A percentile compares a stretch with the other conserved stretches of the same genome.
phyloP scores from a whole-genome alignment of 225 moss, liverwort and hornwort species.

The Anthoceros angustus region DNA sequence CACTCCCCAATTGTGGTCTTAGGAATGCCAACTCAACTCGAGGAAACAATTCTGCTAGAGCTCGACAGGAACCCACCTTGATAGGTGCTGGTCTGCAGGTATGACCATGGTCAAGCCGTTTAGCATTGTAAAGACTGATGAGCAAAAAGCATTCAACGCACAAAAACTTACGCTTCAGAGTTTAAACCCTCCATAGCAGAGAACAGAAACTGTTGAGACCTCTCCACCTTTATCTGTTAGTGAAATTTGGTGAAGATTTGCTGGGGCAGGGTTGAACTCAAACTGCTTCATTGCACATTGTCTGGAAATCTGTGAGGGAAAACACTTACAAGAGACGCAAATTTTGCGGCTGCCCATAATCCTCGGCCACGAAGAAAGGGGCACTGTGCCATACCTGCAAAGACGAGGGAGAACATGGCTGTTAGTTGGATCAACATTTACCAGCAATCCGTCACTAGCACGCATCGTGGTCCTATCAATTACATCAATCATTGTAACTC shows the following conservation, averaged over 20 bases:
- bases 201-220: slow-evolving; percentile 69
- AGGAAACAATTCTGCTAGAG: slow-evolving; percentile 60
- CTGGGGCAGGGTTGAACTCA: background rate
- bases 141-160: background rate
- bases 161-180: slow-evolving; percentile 45
- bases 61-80: slow-evolving; percentile 80
- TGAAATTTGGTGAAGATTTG: background rate
- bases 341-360: slow-evolving; percentile 90
- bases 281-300: background rate
- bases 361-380: slow-evolving; percentile 81
- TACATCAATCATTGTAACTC: no score
- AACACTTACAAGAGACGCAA: slow-evolving; percentile 49
- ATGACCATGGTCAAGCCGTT: background rate
- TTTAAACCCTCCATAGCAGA: slow-evolving; percentile 65
- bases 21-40: slow-evolving; percentile 39
- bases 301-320: slow-evolving; percentile 5
- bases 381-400: slow-evolving; percentile 55
- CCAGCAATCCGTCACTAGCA: no score
- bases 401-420: background rate
- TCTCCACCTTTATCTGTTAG: slow-evolving; percentile 50
- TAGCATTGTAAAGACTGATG: no score
- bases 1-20: slow-evolving; percentile 39
- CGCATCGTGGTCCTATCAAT: no score
- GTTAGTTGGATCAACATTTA: no score
- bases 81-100: slow-evolving; percentile 61